Evolutionary conservation across 495 filamentous ascomycete species (phyloP).

Genomic region (Aspergillus egyptiacus): DNA sequence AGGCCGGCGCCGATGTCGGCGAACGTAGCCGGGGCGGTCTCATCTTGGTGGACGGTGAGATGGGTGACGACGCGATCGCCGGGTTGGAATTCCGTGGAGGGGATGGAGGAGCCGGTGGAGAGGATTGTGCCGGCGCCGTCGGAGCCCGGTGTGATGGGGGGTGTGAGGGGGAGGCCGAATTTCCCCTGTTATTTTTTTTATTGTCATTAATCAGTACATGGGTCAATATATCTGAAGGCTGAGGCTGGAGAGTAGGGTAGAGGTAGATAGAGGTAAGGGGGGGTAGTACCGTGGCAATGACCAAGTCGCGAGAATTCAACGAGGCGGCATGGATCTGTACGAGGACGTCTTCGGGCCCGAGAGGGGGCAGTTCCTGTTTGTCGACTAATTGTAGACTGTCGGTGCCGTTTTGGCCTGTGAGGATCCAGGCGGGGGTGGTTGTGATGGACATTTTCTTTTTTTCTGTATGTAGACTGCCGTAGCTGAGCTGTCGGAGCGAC

Average conservation of each 20-base stretch:
- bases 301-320: slow-evolving; percentile 67
- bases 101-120: slow-evolving; percentile 27
- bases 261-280: too few relatives aligned
- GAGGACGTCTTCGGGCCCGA: slow-evolving; percentile 57
- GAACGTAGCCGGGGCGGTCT: slow-evolving; percentile 39
- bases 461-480: too few relatives aligned
- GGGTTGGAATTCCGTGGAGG: slow-evolving; percentile 6
- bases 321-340: slow-evolving; percentile 61
- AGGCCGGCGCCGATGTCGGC: slow-evolving; percentile 42
- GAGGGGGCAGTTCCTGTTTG: slow-evolving; percentile 4
- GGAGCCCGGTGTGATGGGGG: slow-evolving; percentile 54
- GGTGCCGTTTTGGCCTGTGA: slow-evolving; percentile 10
- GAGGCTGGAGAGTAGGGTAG: background rate
- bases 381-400: slow-evolving; percentile 8
- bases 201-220: background rate
- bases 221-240: too few relatives aligned
- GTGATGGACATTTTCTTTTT: background rate
- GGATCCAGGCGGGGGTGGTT: slow-evolving; percentile 13
- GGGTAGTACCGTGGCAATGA: slow-evolving; percentile 48
- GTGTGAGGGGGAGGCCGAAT: slow-evolving; percentile 26
- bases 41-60: slow-evolving; percentile 30
- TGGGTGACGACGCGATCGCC: slow-evolving; percentile 17
- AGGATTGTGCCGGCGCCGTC: slow-evolving; percentile 64
- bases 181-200: background rate
- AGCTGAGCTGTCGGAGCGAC: too few relatives aligned